A percentile compares a stretch with the other conserved stretches of the same genome.
Conservation (phyloP, 495 filamentous ascomycete genomes). For the Penicillium chermesinum region DNA sequence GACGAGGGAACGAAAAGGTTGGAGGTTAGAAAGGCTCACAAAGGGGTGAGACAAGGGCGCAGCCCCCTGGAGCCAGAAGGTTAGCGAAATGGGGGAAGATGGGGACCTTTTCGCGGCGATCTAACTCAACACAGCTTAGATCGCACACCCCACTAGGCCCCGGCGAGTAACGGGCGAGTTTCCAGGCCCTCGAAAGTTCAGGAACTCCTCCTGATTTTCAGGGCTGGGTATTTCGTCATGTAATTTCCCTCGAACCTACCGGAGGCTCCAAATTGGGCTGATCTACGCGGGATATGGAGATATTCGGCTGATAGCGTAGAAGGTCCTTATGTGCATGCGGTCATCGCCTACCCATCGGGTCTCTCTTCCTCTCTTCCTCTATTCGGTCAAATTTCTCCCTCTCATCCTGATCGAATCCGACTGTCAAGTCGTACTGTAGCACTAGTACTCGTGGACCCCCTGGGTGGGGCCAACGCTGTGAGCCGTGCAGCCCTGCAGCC, state of each 20-base stretch:
- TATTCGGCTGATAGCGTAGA: too few species aligned
- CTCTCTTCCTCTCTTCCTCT: too few species aligned
- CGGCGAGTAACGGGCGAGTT: neutral
- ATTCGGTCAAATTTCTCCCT: too few species aligned
- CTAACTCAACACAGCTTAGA: too few species aligned
- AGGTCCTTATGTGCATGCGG: too few species aligned
- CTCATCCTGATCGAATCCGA: too few species aligned
- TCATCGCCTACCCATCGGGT: too few species aligned
- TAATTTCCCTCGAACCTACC: neutral
- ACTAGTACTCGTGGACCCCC: too few species aligned
- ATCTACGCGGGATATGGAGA: neutral
- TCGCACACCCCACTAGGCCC: too few species aligned
- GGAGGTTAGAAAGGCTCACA: neutral
- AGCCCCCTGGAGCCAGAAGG: constrained; percentile 2
- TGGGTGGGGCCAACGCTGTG: too few species aligned
- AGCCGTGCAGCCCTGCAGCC: too few species aligned
- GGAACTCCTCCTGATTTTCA: neutral
- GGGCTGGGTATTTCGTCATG: neutral
- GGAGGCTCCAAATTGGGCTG: neutral
- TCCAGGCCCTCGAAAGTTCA: neutral
- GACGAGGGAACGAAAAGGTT: neutral
- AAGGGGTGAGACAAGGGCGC: constrained; percentile 13
- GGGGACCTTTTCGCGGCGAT: neutral
- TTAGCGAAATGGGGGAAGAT: neutral
- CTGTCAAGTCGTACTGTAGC: too few species aligned